A percentile compares a stretch with the other conserved stretches of the same genome.
These are phyloP conservation scores for Mortierella hygrophila DNA, from an alignment of 192 early-diverging fungal species.

Conservation along the genomic window DNA sequence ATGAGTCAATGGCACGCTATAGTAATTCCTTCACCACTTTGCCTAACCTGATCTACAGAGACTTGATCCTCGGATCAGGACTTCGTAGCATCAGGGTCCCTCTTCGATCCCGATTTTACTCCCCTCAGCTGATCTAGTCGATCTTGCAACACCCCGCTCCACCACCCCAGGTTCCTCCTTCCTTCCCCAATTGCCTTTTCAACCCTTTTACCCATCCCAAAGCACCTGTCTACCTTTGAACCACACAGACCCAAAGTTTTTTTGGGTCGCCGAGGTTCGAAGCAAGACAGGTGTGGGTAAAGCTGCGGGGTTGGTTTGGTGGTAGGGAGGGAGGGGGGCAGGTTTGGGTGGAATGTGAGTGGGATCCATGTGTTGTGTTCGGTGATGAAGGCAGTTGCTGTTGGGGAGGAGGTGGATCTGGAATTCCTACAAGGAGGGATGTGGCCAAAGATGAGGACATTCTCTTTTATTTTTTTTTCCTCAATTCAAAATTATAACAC, in stretches of 20 bases:
- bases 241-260: conserved; percentile 37
- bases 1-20: conserved; percentile 58
- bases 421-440: conserved; percentile 56
- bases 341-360: neutral
- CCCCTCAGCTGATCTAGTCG: conserved; percentile 30
- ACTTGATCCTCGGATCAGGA: no score
- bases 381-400: conserved; percentile 35
- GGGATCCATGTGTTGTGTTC: conserved; percentile 25
- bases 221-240: neutral
- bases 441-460: conserved; percentile 56
- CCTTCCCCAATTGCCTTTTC: neutral
- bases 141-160: conserved; percentile 23
- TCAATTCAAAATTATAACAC: conserved; percentile 20
- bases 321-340: neutral
- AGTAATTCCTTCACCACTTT: conserved; percentile 48
- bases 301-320: neutral
- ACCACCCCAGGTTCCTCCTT: neutral
- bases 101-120: conserved; percentile 40
- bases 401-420: conserved; percentile 28
- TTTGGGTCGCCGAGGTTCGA: conserved; percentile 30
- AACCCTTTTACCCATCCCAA: conserved; percentile 4
- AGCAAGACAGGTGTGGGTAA: neutral
- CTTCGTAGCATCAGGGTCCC: conserved; percentile 17
- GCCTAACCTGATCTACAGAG: conserved; percentile 9
- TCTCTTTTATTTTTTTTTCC: conserved; percentile 5